Evolutionary conservation across 2,329 filamentous ascomycete species (phyloP).

Genomic region (Ophiocordyceps sinensis): DNA sequence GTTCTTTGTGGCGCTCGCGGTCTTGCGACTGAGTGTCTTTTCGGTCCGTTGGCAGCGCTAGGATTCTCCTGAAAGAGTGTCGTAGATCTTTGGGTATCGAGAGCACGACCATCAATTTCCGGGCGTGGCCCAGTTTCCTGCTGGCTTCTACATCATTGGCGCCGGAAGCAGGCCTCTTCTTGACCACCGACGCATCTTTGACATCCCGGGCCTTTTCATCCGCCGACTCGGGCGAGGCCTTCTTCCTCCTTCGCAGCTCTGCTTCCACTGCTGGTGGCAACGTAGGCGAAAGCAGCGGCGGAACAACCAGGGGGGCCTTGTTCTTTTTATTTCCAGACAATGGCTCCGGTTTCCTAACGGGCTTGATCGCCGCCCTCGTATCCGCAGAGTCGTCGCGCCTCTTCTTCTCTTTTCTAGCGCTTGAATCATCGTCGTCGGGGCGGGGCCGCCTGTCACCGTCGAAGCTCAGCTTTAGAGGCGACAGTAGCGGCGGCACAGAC

Average conservation of each 20-base stretch:
- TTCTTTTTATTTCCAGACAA: constrained; percentile 20
- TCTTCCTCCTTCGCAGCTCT: constrained; percentile 17
- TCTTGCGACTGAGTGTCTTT: constrained; percentile 18
- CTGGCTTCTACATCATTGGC: constrained; percentile 17
- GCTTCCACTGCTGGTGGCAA: constrained; percentile 36
- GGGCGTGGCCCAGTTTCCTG: constrained; percentile 9
- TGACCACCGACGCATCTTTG: constrained; percentile 8
- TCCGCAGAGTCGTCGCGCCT: constrained; percentile 13
- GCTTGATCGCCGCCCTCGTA: constrained; percentile 14
- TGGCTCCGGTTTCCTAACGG: constrained; percentile 12
- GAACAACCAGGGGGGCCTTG: constrained; percentile 24
- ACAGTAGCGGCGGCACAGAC: constrained; percentile 35
- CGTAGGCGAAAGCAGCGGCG: constrained; percentile 40
- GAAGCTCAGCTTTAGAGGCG: constrained; percentile 33
- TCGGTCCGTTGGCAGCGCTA: constrained; percentile 26
- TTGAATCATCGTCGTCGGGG: constrained; percentile 10
- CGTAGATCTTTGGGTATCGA: constrained; percentile 32
- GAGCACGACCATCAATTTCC: constrained; percentile 27
- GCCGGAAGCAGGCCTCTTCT: constrained; percentile 10
- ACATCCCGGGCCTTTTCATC: constrained; percentile 8
- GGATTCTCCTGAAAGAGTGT: constrained; percentile 29
- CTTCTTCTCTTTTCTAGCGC: constrained; percentile 16
- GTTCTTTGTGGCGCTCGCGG: constrained; percentile 10
- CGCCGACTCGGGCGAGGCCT: constrained; percentile 10
- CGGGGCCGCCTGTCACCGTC: constrained; percentile 17